phyloP scores from a whole-genome alignment of 192 early-diverging fungal species.

The Phycomyces blakesleeanus region DNA sequence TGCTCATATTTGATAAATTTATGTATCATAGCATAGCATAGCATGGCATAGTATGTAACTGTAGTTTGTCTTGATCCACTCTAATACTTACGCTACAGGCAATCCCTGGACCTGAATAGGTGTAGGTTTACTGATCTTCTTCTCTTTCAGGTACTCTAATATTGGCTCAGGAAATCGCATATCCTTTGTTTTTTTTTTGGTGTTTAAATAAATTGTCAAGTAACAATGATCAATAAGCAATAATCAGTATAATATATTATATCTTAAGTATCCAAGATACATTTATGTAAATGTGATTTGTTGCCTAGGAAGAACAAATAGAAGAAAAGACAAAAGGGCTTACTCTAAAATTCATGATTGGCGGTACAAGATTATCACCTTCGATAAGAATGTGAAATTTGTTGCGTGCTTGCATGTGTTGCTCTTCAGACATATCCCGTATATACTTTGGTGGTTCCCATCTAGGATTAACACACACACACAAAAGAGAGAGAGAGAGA shows the following conservation, averaged over 20 bases:
- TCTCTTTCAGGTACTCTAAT: constrained; percentile 71
- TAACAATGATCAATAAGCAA: too few relatives aligned
- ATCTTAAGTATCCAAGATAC: too few relatives aligned
- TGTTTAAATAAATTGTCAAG: too few relatives aligned
- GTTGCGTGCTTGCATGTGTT: constrained; percentile 57
- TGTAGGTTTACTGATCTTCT: constrained; percentile 85
- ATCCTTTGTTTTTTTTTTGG: too few relatives aligned
- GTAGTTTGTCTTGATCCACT: neutral
- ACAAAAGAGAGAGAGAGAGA: too few relatives aligned
- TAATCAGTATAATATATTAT: too few relatives aligned
- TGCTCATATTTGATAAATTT: too few relatives aligned
- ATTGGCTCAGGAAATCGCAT: constrained; percentile 86
- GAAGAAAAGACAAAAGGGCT: too few relatives aligned
- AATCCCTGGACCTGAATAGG: constrained; percentile 98
- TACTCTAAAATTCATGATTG: constrained; percentile 72
- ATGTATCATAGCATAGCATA: too few relatives aligned
- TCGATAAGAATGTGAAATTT: constrained; percentile 89
- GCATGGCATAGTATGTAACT: too few relatives aligned
- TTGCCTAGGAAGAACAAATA: too few relatives aligned
- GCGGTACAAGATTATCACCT: constrained; percentile 81
- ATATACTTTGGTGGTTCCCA: constrained; percentile 82
- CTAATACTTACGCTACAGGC: constrained; percentile 67
- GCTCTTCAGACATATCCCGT: constrained; percentile 48
- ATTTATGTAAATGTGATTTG: too few relatives aligned
- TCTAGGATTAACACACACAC: constrained; percentile 29